A percentile compares a stretch with the other conserved stretches of the same genome.
phyloP scores from a whole-genome alignment of 2,329 filamentous ascomycete genomes.

The Trichoderma koningiopsis region DNA sequence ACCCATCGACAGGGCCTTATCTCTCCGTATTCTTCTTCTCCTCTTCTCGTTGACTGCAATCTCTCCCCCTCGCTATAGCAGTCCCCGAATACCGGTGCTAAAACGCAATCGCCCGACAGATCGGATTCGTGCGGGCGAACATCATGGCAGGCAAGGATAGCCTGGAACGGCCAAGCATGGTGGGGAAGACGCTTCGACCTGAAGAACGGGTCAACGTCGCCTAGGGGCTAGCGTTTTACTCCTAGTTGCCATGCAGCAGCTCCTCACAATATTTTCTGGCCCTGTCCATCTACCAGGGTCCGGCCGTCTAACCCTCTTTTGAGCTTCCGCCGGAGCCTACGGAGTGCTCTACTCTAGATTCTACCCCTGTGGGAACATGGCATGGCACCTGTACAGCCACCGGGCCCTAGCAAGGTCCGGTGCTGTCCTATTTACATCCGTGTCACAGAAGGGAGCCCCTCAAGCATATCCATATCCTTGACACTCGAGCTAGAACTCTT shows the following conservation, averaged over 20 bases:
- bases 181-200: conserved; percentile 26
- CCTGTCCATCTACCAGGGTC: conserved; percentile 2
- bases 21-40: neutral
- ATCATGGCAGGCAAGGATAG: conserved; percentile 27
- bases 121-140: conserved; percentile 25
- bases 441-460: conserved; percentile 30
- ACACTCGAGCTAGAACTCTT: conserved; percentile 25
- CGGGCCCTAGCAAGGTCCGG: conserved; percentile 1
- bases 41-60: neutral
- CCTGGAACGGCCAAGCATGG: neutral
- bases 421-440: conserved; percentile 10
- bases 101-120: conserved; percentile 26
- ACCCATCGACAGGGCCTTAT: conserved; percentile 21
- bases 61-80: neutral
- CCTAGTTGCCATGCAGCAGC: conserved; percentile 14
- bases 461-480: conserved; percentile 27
- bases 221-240: conserved; percentile 27
- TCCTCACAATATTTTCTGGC: neutral
- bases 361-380: neutral
- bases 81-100: conserved; percentile 18
- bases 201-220: conserved; percentile 16
- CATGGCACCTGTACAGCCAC: conserved; percentile 15
- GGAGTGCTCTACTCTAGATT: conserved; percentile 5
- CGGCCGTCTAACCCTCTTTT: conserved; percentile 15
- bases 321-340: conserved; percentile 19